phyloP scores from a whole-genome alignment of 768 basidiomycete species.

The Pholiota molesta region DNA sequence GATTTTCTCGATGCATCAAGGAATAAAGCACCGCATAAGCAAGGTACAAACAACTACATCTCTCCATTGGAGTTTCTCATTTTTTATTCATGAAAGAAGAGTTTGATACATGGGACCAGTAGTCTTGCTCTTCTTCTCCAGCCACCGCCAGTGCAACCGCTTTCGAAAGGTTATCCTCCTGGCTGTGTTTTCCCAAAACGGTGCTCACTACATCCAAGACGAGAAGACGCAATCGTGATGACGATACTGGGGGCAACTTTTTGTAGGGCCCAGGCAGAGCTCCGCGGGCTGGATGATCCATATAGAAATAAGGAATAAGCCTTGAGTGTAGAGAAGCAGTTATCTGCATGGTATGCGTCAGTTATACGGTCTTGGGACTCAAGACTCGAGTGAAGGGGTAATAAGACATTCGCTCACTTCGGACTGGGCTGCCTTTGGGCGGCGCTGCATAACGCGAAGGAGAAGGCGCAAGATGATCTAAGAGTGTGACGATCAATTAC shows the following conservation, averaged over 20 bases:
- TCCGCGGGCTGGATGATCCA: constrained; percentile 77
- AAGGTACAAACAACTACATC: not conserved
- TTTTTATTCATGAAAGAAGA: constrained; percentile 19
- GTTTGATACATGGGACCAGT: constrained; percentile 39
- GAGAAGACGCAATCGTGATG: constrained; percentile 49
- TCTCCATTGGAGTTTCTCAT: constrained; percentile 10
- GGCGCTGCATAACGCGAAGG: constrained; percentile 61
- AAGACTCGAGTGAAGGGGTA: not conserved
- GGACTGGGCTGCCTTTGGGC: constrained; percentile 41
- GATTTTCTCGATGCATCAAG: no score
- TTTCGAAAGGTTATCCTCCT: constrained; percentile 9
- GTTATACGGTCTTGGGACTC: constrained; percentile 4
- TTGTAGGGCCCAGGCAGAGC: constrained; percentile 75
- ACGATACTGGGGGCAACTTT: constrained; percentile 50
- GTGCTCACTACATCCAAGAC: constrained; percentile 64
- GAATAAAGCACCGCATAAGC: no score
- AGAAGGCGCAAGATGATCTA: constrained; percentile 66
- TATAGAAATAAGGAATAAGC: constrained; percentile 78
- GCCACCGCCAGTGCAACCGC: constrained; percentile 41
- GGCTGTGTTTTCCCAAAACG: constrained; percentile 23
- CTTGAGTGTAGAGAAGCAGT: constrained; percentile 55
- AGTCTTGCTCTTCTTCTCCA: constrained; percentile 37
- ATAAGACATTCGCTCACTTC: constrained; percentile 40
- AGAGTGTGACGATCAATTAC: not conserved
- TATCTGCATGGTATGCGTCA: constrained; percentile 23